Evolutionary conservation across 371 early-diverging fungal species (phyloP), one percentile per base, ranked within the genome.

Genomic region (Mortierella sp.): DNA sequence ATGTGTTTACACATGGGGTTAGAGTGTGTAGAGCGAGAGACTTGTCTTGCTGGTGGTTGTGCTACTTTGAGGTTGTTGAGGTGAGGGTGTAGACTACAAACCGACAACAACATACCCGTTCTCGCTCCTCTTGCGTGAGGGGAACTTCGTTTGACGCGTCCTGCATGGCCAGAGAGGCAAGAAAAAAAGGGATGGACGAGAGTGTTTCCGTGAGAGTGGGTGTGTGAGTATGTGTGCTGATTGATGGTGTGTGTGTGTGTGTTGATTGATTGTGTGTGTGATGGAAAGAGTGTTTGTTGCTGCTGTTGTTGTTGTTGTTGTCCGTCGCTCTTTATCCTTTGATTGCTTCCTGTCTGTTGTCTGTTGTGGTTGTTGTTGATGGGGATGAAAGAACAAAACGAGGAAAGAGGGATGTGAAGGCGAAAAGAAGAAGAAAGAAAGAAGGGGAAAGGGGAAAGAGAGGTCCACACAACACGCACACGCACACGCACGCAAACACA

Each of bases 71-170:
- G n/a, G 29, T 45, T 41, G 55, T n/a, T 48, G n/a, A 29, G 43
- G 44, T 29, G 31, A 13, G 14, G 16, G 22, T 14, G 41, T 19
- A 2, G n/a, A n/a, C n/a, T n/a, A n/a, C n/a, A n/a, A n/a, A n/a
- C n/a, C n/a, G n/a, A n/a, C n/a, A n/a, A n/a, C n/a, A n/a, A 48
- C 22, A 24, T 83, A 83, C 83, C 45, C 83, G 29, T 26, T 83
- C 83, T 74, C 83, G 41, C 63, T 83, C 83, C 64, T 83, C 83
- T 63, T 78, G 83, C 0, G 83, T 72, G 24, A 83, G 73, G 37
- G 82, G 78, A 11, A 65, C 53, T 26, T 82, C 82, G 58, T 83
- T 75, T 13, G 72, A 58, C 58, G 81, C 64, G 79, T 83, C 83
- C 64, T 83, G 83, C 83, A 83, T 83, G 67, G 44, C 48, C n/a